Conservation (phyloP, 768 basidiomycete genomes). For the Pluteus cervinus region DNA sequence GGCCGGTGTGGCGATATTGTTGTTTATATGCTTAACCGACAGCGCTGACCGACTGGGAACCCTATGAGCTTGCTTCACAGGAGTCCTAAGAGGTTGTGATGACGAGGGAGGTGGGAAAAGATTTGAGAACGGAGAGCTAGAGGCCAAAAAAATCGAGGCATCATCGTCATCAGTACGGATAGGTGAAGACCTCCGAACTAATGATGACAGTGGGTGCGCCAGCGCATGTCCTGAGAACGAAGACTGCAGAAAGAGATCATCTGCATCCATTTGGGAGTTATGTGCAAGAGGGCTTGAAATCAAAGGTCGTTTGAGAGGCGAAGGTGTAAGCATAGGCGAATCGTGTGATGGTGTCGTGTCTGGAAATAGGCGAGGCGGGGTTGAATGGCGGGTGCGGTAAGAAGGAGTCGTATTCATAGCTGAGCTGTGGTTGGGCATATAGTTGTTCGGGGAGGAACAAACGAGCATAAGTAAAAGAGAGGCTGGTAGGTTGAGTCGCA, state of each 20-base stretch:
- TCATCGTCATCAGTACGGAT: slow-evolving; percentile 50
- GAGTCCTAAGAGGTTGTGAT: slow-evolving; percentile 53
- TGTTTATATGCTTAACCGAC: slow-evolving; percentile 27
- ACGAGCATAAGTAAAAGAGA: slow-evolving; percentile 34
- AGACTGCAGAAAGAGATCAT: slow-evolving; percentile 51
- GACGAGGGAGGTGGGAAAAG: slow-evolving; percentile 38
- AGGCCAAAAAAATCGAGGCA: slow-evolving; percentile 50
- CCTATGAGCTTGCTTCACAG: slow-evolving; percentile 46
- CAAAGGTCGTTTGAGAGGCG: slow-evolving; percentile 45
- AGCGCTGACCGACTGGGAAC: slow-evolving; percentile 36
- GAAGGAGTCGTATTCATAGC: slow-evolving; percentile 29
- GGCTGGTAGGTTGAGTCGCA: slow-evolving; percentile 14
- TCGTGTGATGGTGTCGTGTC: slow-evolving; percentile 33
- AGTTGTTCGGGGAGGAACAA: slow-evolving; percentile 36
- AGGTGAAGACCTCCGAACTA: slow-evolving; percentile 13
- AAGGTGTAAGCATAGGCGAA: slow-evolving; percentile 60
- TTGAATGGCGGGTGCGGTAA: slow-evolving; percentile 28
- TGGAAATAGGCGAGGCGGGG: slow-evolving; percentile 25
- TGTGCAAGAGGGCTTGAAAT: slow-evolving; percentile 23
- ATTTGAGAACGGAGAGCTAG: slow-evolving; percentile 32
- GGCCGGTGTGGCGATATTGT: slow-evolving; percentile 14
- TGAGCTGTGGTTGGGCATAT: slow-evolving; percentile 22
- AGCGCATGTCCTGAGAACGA: slow-evolving; percentile 40
- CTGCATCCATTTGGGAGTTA: slow-evolving; percentile 26
- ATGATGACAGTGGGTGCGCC: slow-evolving; percentile 5